Base-by-base conservation (phyloP, 1,139 yeast species). In the Candida sp. region DNA sequence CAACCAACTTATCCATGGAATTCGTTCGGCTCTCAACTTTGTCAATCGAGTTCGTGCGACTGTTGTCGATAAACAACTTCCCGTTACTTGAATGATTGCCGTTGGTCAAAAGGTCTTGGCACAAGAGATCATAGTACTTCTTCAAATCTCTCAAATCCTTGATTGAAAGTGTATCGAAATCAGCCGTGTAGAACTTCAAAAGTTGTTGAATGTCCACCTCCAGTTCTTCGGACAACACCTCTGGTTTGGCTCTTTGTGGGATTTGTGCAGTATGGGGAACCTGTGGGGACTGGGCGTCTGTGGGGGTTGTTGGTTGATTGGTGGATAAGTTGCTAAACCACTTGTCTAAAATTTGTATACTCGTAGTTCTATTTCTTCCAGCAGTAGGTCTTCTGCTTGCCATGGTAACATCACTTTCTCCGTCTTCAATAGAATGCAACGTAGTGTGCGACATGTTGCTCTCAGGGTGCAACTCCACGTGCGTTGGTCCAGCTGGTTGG, bases 321-420 rank as follows among this genome's bases (percentile, higher is more conserved):
- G 53, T 42, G 7, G 44, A 58, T 7, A 75, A 58, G 53, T 73
- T 75, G 52, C 66, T 71, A 54, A 77, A 72, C 80, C 80, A 77
- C 54, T 70, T 73, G 53, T 77, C 81, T 77, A 77, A 73, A 32
- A 75, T 66, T 56, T 76, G 81, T 38, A 75, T 58, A 54, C 80
- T 74, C 32, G 78, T 61, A 7, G 78, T 69, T 52, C 80, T 64
- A 44, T 66, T 64, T 44, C 77, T 58, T n/a, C 51, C 55, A 49
- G 63, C 63, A 23, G 71, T 74, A 1, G 74, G 70, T 44, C 50
- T 37, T 33, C 22, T 34, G 17, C 8, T 38, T 17, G 11, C 11
- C 34, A 51, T 49, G 28, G 47, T 51, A 5, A 49, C 35, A 41
- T 55, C 60, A 11, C 45, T 46, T 25, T 57, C 63, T 17, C 55